Percentiles rank a stretch among this genome's conserved stretches.
phyloP scores from a whole-genome alignment of 2,329 filamentous ascomycete genomes.

The Xylaria digitata region DNA sequence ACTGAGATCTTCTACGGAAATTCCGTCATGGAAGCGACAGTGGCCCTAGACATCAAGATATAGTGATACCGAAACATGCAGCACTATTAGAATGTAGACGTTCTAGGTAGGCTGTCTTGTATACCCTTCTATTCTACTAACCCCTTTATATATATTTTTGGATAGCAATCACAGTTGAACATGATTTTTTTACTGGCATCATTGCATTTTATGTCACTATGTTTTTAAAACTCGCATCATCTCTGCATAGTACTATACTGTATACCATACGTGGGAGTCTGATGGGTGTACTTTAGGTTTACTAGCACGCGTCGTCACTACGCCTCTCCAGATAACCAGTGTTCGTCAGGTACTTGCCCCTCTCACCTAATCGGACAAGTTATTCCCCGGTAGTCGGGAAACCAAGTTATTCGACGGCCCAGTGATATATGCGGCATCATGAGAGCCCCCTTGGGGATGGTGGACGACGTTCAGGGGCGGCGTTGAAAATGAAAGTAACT shows the following conservation, averaged over 20 bases:
- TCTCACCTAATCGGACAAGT: no score
- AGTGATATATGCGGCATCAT: no score
- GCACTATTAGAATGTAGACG: background rate
- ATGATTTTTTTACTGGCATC: background rate
- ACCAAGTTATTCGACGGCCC: no score
- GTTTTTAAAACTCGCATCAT: background rate
- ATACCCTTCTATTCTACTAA: slow-evolving; percentile 20
- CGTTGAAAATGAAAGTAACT: no score
- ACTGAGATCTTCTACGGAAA: slow-evolving; percentile 44
- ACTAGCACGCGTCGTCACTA: background rate
- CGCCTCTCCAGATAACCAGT: no score
- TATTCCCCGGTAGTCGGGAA: no score
- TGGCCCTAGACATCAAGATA: slow-evolving; percentile 35
- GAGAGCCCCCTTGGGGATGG: no score
- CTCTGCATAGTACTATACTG: no score
- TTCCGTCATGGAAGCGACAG: slow-evolving; percentile 29
- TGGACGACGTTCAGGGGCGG: no score
- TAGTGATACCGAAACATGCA: slow-evolving; percentile 5
- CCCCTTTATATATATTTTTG: slow-evolving; percentile 1
- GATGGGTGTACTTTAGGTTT: background rate
- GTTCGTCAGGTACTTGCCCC: no score
- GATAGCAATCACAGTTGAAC: slow-evolving; percentile 3
- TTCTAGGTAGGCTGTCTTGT: slow-evolving; percentile 15
- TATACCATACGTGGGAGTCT: no score
- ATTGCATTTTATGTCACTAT: background rate